Conservation (phyloP, 257 asterid genomes). For the Fraxinus anomala region DNA sequence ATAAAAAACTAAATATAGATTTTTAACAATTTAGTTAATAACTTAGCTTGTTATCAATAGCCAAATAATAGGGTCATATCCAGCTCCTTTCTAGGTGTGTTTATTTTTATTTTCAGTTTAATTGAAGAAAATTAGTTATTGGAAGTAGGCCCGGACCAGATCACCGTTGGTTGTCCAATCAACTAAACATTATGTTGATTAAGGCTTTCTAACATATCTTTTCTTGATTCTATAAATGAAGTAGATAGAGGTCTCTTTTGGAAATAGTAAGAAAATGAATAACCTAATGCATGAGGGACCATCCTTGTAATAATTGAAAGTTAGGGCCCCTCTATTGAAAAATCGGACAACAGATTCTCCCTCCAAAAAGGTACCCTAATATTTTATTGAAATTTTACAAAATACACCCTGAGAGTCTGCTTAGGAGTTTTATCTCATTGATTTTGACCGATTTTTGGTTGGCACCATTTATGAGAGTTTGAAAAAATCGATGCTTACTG, state of each 20-base stretch:
- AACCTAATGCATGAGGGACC: conserved; percentile 14
- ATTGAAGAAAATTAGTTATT: background rate
- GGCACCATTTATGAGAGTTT: no score
- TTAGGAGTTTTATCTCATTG: no score
- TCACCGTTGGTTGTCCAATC: conserved; percentile 24
- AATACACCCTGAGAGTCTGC: no score
- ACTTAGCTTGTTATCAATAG: no score
- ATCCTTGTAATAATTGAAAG: conserved; percentile 6
- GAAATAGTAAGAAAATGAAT: background rate
- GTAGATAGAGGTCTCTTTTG: conserved; percentile 23
- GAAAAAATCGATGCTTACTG: no score
- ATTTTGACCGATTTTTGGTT: no score
- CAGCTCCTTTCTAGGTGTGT: no score
- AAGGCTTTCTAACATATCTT: conserved; percentile 30
- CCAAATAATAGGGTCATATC: no score
- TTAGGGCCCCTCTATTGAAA: background rate
- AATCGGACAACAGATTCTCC: background rate
- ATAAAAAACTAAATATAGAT: no score
- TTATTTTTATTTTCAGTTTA: no score
- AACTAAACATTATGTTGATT: conserved; percentile 30
- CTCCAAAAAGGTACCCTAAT: background rate
- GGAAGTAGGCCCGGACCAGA: conserved; percentile 20
- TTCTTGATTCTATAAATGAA: conserved; percentile 29
- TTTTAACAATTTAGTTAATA: no score
- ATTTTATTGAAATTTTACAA: no score